phyloP scores from a whole-genome alignment of 2,329 filamentous ascomycete genomes.

The Botrytis elliptica region DNA sequence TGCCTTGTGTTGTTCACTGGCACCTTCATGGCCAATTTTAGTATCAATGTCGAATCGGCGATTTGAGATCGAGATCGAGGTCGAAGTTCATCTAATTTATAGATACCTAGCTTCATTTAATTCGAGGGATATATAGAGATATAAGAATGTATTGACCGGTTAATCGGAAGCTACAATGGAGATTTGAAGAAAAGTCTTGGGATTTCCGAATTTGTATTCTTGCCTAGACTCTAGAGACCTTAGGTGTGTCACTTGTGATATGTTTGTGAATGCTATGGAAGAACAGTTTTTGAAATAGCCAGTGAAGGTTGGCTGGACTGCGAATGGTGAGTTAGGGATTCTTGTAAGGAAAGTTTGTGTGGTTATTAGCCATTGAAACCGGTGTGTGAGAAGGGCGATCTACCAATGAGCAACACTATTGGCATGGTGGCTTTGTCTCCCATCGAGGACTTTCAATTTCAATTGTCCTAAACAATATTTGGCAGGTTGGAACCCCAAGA shows the following conservation, averaged over 20 bases:
- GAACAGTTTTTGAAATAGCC: accelerated
- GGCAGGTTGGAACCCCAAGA: not conserved
- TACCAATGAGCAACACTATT: too few relatives aligned
- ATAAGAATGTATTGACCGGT: not conserved
- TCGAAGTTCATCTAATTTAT: not conserved
- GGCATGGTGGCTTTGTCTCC: too few relatives aligned
- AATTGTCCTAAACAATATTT: not conserved
- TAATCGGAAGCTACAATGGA: not conserved
- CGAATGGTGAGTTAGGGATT: not conserved
- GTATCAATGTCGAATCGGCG: too few relatives aligned
- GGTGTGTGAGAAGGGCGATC: too few relatives aligned
- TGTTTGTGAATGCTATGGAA: not conserved
- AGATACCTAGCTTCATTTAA: not conserved
- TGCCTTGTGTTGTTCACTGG: not conserved
- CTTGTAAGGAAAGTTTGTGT: not conserved
- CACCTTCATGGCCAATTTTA: not conserved
- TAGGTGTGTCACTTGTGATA: not conserved
- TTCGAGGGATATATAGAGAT: not conserved
- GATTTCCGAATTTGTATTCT: not conserved
- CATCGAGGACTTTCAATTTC: too few relatives aligned
- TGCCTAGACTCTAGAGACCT: not conserved
- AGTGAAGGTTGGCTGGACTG: accelerated
- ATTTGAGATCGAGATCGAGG: too few relatives aligned
- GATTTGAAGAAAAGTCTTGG: accelerated
- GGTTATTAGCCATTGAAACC: not conserved